Base-by-base conservation (phyloP, 305 asterid species). In the Fraxinus xanthoxyloides region DNA sequence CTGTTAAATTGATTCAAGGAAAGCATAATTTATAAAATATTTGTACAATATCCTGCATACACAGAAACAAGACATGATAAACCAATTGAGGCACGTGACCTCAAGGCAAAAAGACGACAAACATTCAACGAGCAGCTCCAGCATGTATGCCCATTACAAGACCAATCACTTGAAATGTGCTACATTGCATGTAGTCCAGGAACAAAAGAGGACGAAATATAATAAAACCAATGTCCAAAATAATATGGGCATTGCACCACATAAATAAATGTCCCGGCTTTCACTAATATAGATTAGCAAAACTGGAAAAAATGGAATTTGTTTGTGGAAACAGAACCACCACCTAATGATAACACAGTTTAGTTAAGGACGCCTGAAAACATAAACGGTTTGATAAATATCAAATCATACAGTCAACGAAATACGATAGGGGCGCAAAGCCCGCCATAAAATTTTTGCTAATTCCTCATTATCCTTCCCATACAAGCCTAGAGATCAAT, bases 401-500 rank as follows among this genome's bases (percentile, higher is more conserved):
- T 77, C 17, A 48, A 77, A 54, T 30, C 80, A 77, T 77, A 77
- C 46, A 77, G 28, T 28, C 80, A 77, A 54, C 35, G 2, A 51
- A 32, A 13, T 76, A 63, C 13, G n/a, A 46, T 30, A 69, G 40
- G 23, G 26, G 32, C 1, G 24, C 76, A 70, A 70, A 31, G 76
- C 26, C 76, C 17, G 13, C 76, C 43, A 70, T 31, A 32, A 32
- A 6, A 15, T 0, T 30, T 15, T 26, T 3, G 40, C 17, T 32
- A 32, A 70, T 31, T 31, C 9, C 43, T 70, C 43, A 31, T 13
- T 6, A 32, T 70, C 76, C 76, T 70, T 26, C 30, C 69, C 69
- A 26, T n/a, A 21, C 69, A 51, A 77, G 19, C 76, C 75, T 2
- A 70, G 40, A 31, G 76, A 70, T 32, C 76, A 32, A 70, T 15